Evolutionary conservation across 2,329 filamentous ascomycete species (phyloP).

Genomic region (Fusarium virguliforme): DNA sequence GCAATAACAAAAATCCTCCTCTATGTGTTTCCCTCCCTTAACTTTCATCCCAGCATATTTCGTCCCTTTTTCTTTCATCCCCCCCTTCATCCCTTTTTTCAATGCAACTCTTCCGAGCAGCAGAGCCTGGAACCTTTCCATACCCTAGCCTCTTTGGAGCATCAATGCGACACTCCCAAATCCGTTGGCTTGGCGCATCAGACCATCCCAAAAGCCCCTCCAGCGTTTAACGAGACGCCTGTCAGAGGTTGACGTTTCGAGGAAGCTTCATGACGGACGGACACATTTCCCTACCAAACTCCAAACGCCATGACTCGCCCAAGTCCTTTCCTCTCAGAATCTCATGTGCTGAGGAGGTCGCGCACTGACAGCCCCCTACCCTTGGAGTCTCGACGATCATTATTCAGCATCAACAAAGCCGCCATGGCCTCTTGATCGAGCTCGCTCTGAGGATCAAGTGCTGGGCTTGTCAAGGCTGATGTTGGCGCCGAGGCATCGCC

Average conservation of each 20-base stretch:
- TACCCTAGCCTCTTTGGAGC: slow-evolving; percentile 9
- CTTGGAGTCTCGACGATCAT: slow-evolving; percentile 74
- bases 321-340: slow-evolving; percentile 1
- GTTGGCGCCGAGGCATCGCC: slow-evolving; percentile 61
- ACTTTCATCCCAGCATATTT: slow-evolving; percentile 8
- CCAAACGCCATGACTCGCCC: slow-evolving; percentile 21
- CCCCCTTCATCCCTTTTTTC: not conserved
- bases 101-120: not conserved
- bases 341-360: slow-evolving; percentile 69
- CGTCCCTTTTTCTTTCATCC: slow-evolving; percentile 12
- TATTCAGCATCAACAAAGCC: slow-evolving; percentile 89
- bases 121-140: slow-evolving; percentile 7
- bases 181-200: slow-evolving; percentile 18
- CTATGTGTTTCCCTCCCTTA: slow-evolving; percentile 20
- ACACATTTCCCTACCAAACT: slow-evolving; percentile 16
- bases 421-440: slow-evolving; percentile 86
- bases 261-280: slow-evolving; percentile 3
- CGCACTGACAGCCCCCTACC: slow-evolving; percentile 69
- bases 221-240: slow-evolving; percentile 6
- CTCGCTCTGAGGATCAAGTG: slow-evolving; percentile 70
- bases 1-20: slow-evolving; percentile 14
- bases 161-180: slow-evolving; percentile 33
- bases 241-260: slow-evolving; percentile 24
- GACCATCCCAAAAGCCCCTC: slow-evolving; percentile 15
- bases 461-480: slow-evolving; percentile 73